Conservation (phyloP, 108 stramenopile species). For the Hondaea fermentalgiana region DNA sequence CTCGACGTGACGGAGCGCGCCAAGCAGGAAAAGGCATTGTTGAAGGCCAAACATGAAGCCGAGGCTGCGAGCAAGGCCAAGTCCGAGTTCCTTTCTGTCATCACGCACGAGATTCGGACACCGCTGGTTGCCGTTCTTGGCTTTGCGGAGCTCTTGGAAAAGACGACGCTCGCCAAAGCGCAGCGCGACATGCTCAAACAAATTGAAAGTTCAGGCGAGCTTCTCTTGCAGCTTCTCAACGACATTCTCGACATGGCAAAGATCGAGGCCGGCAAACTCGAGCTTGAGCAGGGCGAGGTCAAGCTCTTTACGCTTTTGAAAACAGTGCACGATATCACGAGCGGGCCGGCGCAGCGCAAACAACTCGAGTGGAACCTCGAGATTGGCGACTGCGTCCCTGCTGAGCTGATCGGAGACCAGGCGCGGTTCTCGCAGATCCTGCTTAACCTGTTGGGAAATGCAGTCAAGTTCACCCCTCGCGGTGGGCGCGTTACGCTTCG, state of each 20-base stretch:
- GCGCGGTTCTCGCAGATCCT: not conserved
- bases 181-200: constrained; percentile 15
- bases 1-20: not conserved
- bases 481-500: not conserved
- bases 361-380: not conserved
- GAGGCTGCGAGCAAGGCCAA: constrained; percentile 37
- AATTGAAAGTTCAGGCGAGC: constrained; percentile 25
- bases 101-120: constrained; percentile 56
- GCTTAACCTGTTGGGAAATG: not conserved
- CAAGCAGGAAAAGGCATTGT: not conserved
- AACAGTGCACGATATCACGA: not conserved
- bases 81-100: constrained; percentile 43
- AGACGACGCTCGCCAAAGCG: not conserved
- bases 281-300: not conserved
- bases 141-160: constrained; percentile 46
- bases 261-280: constrained; percentile 42
- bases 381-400: not conserved
- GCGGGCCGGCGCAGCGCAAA: not conserved
- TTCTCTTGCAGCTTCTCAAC: constrained; percentile 40
- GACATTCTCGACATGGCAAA: constrained; percentile 54
- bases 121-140: constrained; percentile 63
- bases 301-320: not conserved
- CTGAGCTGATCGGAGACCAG: not conserved
- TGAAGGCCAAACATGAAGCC: constrained; percentile 32
- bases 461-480: not conserved